Conservation (phyloP, 257 asterid genomes). For the Solanum arcanum region DNA sequence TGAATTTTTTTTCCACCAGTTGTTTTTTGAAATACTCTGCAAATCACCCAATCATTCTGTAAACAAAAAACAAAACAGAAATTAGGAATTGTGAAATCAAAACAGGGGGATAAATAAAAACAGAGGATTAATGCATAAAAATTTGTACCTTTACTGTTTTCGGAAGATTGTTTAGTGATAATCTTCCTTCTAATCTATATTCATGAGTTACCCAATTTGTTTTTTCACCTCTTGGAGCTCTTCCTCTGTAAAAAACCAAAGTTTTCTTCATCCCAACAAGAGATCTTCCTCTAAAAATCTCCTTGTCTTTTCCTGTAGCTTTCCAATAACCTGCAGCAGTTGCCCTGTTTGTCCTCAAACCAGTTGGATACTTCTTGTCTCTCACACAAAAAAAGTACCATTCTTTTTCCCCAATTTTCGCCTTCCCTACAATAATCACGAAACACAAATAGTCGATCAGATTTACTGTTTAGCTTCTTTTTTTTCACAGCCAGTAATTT, state of each 20-base stretch:
- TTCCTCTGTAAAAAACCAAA: constrained; percentile 64
- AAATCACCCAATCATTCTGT: constrained; percentile 86
- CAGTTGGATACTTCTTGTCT: constrained; percentile 78
- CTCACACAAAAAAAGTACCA: constrained; percentile 76
- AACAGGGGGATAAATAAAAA: background rate
- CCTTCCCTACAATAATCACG: constrained; percentile 30
- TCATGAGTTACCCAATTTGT: constrained; percentile 77
- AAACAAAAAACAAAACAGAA: background rate
- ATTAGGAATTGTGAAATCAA: background rate
- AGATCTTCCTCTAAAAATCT: constrained; percentile 36
- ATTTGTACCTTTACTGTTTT: constrained; percentile 31
- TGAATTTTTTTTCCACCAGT: constrained; percentile 72
- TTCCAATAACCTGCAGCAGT: constrained; percentile 77
- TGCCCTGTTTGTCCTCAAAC: constrained; percentile 69
- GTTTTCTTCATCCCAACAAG: constrained; percentile 76
- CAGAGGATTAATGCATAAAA: background rate
- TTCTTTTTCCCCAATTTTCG: constrained; percentile 67
- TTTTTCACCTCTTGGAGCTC: constrained; percentile 73
- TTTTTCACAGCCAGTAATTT: background rate
- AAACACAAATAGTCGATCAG: background rate
- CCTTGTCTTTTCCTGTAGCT: constrained; percentile 77
- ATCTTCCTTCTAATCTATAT: constrained; percentile 55
- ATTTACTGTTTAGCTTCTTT: background rate
- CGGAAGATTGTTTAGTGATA: constrained; percentile 24
- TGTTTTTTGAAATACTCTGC: constrained; percentile 79